Percentiles rank a stretch among this genome's conserved stretches.
These are phyloP conservation scores for Talaromyces islandicus DNA, from an alignment of 2,329 filamentous ascomycete species.

Conservation along the genomic window DNA sequence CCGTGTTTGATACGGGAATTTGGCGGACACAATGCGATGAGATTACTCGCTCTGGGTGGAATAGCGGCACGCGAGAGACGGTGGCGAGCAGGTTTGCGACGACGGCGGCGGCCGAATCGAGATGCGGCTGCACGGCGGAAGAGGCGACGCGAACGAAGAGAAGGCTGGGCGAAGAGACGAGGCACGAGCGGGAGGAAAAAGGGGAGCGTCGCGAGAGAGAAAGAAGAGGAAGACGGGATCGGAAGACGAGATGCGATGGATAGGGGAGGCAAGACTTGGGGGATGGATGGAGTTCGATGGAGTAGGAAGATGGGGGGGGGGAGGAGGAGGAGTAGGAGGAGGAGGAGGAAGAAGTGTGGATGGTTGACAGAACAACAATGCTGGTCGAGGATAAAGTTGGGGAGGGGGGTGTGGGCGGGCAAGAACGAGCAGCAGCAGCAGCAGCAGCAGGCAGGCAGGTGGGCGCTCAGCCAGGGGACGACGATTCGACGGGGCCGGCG, in stretches of 20 bases:
- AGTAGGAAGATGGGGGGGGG: slow-evolving; percentile 10
- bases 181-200: neutral
- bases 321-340: slow-evolving; percentile 5
- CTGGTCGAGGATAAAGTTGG: slow-evolving; percentile 17
- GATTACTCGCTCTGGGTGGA: neutral
- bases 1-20: neutral
- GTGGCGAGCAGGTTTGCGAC: neutral
- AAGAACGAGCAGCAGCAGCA: slow-evolving; percentile 7
- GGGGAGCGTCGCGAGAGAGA: neutral
- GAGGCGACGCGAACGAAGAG: neutral
- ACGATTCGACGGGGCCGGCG: slow-evolving; percentile 7
- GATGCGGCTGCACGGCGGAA: neutral
- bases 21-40: neutral
- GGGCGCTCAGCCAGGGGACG: slow-evolving; percentile 9
- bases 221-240: neutral
- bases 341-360: slow-evolving; percentile 13
- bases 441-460: slow-evolving; percentile 8
- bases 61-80: slow-evolving; percentile 4
- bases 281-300: slow-evolving; percentile 8
- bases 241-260: neutral
- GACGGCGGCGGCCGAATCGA: neutral
- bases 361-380: slow-evolving; percentile 8
- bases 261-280: slow-evolving; percentile 4
- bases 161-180: neutral
- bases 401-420: slow-evolving; percentile 10